phyloP scores from a whole-genome alignment of 2,329 filamentous ascomycete genomes.

The Zopfia rhizophila region DNA sequence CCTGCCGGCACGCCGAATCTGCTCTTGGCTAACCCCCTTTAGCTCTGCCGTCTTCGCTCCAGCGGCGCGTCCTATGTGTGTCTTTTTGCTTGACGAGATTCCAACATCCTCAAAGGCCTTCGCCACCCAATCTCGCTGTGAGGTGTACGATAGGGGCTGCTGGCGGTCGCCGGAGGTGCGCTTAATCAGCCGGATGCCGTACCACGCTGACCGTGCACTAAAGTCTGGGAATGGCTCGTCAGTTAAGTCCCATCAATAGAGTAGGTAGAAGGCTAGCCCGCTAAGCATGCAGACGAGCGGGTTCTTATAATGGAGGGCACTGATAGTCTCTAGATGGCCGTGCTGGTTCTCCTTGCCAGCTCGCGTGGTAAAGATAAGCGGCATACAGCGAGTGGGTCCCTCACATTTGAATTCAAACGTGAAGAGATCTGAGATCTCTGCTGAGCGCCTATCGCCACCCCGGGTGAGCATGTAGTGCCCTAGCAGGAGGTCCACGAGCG shows the following conservation, averaged over 20 bases:
- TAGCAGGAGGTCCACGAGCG: conserved; percentile 10
- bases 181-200: conserved; percentile 6
- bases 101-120: conserved; percentile 1
- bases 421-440: conserved; percentile 11
- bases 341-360: conserved; percentile 16
- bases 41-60: conserved; percentile 4
- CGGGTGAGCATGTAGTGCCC: conserved; percentile 10
- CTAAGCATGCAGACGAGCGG: conserved; percentile 13
- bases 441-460: conserved; percentile 1
- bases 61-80: not conserved
- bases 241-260: conserved; percentile 7
- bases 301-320: conserved; percentile 9
- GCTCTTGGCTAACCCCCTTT: conserved; percentile 3
- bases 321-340: conserved; percentile 10
- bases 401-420: conserved; percentile 10
- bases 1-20: conserved; percentile 4
- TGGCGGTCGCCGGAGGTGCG: too few relatives aligned
- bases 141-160: not conserved
- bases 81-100: conserved; percentile 8
- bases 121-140: conserved; percentile 1
- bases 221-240: conserved; percentile 7
- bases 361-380: conserved; percentile 13
- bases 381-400: conserved; percentile 7
- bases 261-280: conserved; percentile 10
- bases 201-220: conserved; percentile 1